Evolutionary conservation across 2,329 filamentous ascomycete species (phyloP).

Genomic region (Ophiocordyceps robertsii): DNA sequence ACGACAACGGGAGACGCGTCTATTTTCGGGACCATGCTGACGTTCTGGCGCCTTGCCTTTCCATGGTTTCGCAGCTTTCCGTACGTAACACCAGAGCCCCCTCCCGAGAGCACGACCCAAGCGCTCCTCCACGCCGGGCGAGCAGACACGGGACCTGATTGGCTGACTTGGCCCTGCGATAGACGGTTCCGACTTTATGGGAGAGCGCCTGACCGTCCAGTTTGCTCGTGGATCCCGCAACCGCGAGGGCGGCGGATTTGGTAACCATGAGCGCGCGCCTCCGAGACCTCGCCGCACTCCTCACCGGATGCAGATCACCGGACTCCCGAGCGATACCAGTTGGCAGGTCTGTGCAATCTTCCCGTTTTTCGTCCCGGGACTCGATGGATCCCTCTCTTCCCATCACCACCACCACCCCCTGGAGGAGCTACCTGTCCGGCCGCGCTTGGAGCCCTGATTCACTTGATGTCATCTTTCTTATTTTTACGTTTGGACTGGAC

Average conservation of each 20-base stretch:
- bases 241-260: conserved; percentile 32
- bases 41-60: conserved; percentile 1
- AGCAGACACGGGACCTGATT: neutral
- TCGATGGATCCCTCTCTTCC: conserved; percentile 20
- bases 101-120: neutral
- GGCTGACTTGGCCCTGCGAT: conserved; percentile 1
- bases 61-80: conserved; percentile 35
- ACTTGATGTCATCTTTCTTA: conserved; percentile 1
- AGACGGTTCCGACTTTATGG: conserved; percentile 98
- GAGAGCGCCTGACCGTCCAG: conserved; percentile 92
- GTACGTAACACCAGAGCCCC: conserved; percentile 30
- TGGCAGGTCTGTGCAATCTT: conserved; percentile 92
- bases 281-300: conserved; percentile 83
- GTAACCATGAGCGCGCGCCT: conserved; percentile 40
- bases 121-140: neutral
- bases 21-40: conserved; percentile 7
- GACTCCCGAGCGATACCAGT: conserved; percentile 95
- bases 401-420: conserved; percentile 12
- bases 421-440: conserved; percentile 10
- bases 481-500: conserved; percentile 10
- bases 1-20: too few relatives aligned
- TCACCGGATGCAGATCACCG: conserved; percentile 94
- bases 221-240: conserved; percentile 78
- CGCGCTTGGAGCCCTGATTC: conserved; percentile 7
- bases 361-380: conserved; percentile 41